These are phyloP conservation scores for Lanmaoa pseudosensibilis DNA, from an alignment of 768 basidiomycete species.

Conservation along the genomic window DNA sequence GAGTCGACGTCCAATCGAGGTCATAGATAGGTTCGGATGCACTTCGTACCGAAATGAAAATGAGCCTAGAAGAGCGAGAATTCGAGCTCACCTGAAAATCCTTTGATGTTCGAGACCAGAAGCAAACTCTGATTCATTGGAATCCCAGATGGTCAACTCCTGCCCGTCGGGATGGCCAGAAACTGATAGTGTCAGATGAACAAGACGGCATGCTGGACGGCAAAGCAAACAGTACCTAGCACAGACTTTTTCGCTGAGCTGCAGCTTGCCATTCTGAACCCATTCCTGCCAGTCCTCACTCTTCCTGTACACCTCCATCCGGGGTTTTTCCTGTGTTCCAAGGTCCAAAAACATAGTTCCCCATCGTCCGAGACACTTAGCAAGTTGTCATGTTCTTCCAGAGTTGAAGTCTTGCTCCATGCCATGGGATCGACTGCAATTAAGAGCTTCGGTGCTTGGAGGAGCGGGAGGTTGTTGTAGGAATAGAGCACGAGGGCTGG, in stretches of 20 bases:
- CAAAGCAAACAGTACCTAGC: slow-evolving; percentile 55
- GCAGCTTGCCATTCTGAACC: slow-evolving; percentile 73
- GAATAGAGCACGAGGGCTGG: slow-evolving; percentile 48
- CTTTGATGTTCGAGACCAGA: slow-evolving; percentile 80
- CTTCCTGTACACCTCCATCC: slow-evolving; percentile 70
- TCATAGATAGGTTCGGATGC: slow-evolving; percentile 66
- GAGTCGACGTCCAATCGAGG: slow-evolving; percentile 92
- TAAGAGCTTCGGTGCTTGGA: slow-evolving; percentile 50
- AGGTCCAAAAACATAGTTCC: slow-evolving; percentile 85
- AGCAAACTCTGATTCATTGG: slow-evolving; percentile 89
- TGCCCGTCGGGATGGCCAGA: slow-evolving; percentile 58
- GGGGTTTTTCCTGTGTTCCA: slow-evolving; percentile 40
- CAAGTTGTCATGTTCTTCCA: slow-evolving; percentile 67
- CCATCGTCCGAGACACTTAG: slow-evolving; percentile 76
- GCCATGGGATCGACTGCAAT: slow-evolving; percentile 88
- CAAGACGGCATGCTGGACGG: background rate
- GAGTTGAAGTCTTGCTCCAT: slow-evolving; percentile 55
- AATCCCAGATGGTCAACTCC: slow-evolving; percentile 96
- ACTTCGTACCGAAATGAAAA: slow-evolving; percentile 10
- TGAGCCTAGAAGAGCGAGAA: background rate
- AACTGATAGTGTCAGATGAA: slow-evolving; percentile 43
- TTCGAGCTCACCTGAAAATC: slow-evolving; percentile 51
- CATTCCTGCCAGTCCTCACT: slow-evolving; percentile 68
- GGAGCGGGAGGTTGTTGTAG: slow-evolving; percentile 52
- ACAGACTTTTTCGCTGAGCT: slow-evolving; percentile 93